Evolutionary conservation across 176 grass and related monocot species (phyloP).

Genomic region (Carex myosuroides): DNA sequence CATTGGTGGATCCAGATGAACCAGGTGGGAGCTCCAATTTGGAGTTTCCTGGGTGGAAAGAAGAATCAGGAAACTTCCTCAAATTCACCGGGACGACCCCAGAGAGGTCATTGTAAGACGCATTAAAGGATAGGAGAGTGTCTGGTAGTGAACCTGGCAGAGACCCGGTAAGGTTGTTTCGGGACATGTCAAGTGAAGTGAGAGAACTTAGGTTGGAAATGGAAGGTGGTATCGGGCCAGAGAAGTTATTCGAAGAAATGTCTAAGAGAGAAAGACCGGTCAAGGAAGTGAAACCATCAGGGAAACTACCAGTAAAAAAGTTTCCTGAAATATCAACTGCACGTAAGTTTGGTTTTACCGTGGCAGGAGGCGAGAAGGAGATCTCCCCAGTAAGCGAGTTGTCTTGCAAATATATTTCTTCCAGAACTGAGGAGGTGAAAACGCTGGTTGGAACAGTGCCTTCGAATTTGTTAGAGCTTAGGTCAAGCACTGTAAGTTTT

Average conservation of each 20-base stretch:
- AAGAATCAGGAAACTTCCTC: conserved; percentile 90
- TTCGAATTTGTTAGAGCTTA: conserved; percentile 69
- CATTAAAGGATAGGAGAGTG: conserved; percentile 64
- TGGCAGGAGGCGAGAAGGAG: conserved; percentile 41
- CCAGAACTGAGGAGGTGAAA: conserved; percentile 64
- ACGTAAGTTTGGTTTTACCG: conserved; percentile 55
- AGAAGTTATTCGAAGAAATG: conserved; percentile 82
- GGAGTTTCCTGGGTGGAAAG: conserved; percentile 95
- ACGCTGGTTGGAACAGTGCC: conserved; percentile 52
- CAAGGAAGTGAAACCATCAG: conserved; percentile 59
- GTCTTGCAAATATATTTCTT: conserved; percentile 67
- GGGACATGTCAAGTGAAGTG: conserved; percentile 65
- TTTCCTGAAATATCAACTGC: conserved; percentile 83
- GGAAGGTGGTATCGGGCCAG: conserved; percentile 50
- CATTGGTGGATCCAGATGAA: conserved; percentile 40
- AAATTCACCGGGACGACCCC: conserved; percentile 82
- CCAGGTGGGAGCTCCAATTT: conserved; percentile 62
- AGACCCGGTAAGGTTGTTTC: conserved; percentile 64
- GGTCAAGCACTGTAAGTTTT: conserved; percentile 76
- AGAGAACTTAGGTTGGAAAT: conserved; percentile 62
- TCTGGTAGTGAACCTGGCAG: conserved; percentile 64
- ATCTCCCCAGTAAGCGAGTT: conserved; percentile 64
- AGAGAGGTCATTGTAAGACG: conserved; percentile 86
- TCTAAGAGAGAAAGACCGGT: conserved; percentile 66
- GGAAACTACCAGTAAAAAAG: conserved; percentile 68